phyloP scores from a whole-genome alignment of 2,329 filamentous ascomycete genomes.

The Trichophyton benhamiae region DNA sequence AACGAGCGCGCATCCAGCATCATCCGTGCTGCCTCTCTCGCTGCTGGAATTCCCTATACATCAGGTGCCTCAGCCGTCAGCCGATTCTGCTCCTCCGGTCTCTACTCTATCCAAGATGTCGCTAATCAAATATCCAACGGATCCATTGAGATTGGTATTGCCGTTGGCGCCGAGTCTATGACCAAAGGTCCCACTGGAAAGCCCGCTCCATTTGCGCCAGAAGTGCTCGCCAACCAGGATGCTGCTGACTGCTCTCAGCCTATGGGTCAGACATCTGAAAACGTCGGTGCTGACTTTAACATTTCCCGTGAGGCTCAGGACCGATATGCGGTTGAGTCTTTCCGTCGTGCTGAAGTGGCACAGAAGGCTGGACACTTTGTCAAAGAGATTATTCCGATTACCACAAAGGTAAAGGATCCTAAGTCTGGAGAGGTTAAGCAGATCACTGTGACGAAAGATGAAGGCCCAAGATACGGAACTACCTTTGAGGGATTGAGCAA shows the following conservation, averaged over 20 bases:
- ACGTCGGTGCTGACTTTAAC: conserved; percentile 82
- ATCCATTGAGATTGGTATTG: conserved; percentile 75
- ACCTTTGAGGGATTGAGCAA: conserved; percentile 72
- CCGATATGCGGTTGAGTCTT: conserved; percentile 73
- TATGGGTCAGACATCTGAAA: conserved; percentile 98
- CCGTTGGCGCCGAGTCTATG: conserved; percentile 85
- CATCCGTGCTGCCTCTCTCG: conserved; percentile 72
- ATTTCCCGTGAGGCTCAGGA: conserved; percentile 73
- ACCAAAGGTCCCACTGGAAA: conserved; percentile 57
- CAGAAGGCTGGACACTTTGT: conserved; percentile 86
- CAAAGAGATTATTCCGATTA: conserved; percentile 88
- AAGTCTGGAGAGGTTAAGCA: conserved; percentile 67
- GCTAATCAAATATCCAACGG: conserved; percentile 72
- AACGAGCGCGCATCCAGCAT: conserved; percentile 61
- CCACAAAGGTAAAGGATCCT: conserved; percentile 66
- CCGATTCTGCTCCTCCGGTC: conserved; percentile 92
- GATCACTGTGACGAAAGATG: conserved; percentile 70
- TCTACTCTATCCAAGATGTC: conserved; percentile 91
- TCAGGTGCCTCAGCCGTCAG: conserved; percentile 70
- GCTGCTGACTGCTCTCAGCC: conserved; percentile 77
- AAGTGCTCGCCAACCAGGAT: conserved; percentile 64
- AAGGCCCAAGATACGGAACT: conserved; percentile 82
- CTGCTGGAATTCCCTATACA: conserved; percentile 89
- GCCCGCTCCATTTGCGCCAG: conserved; percentile 59
- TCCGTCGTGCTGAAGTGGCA: conserved; percentile 71